These are phyloP conservation scores for Hemisphaericaspora nanyangensis DNA, from an alignment of 805 yeast genomes.

Conservation along the genomic window DNA sequence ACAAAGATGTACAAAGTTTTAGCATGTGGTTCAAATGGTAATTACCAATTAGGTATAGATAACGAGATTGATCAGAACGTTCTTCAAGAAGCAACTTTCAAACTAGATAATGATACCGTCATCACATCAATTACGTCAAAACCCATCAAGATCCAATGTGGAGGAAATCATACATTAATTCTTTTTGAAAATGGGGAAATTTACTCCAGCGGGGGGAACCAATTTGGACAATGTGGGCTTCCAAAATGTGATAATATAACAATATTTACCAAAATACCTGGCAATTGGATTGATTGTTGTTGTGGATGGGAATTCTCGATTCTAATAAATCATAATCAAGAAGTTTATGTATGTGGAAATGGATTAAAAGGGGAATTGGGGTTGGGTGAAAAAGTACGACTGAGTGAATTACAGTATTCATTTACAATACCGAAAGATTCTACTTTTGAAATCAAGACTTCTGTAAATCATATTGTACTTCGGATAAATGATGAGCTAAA, in stretches of 20 bases:
- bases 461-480: constrained; percentile 46
- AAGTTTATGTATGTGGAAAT: constrained; percentile 52
- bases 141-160: constrained; percentile 57
- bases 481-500: constrained; percentile 38
- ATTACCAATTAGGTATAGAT: constrained; percentile 64
- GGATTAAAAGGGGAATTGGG: constrained; percentile 82
- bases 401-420: constrained; percentile 4
- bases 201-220: constrained; percentile 58
- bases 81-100: constrained; percentile 16
- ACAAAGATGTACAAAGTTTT: constrained; percentile 23
- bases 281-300: constrained; percentile 43
- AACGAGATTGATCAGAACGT: constrained; percentile 42
- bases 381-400: constrained; percentile 17
- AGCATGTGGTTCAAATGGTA: constrained; percentile 84
- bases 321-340: constrained; percentile 37
- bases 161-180: constrained; percentile 83
- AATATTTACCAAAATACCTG: constrained; percentile 18
- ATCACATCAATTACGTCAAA: constrained; percentile 8
- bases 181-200: constrained; percentile 51
- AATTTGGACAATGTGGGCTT: constrained; percentile 50
- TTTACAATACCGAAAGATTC: constrained; percentile 4
- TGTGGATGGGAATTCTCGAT: constrained; percentile 83
- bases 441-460: constrained; percentile 22
- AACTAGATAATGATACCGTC: constrained; percentile 4
- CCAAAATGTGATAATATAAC: background rate